These are phyloP conservation scores for Biancaea sappan DNA, from an alignment of 306 rosid species.

Conservation along the genomic window DNA sequence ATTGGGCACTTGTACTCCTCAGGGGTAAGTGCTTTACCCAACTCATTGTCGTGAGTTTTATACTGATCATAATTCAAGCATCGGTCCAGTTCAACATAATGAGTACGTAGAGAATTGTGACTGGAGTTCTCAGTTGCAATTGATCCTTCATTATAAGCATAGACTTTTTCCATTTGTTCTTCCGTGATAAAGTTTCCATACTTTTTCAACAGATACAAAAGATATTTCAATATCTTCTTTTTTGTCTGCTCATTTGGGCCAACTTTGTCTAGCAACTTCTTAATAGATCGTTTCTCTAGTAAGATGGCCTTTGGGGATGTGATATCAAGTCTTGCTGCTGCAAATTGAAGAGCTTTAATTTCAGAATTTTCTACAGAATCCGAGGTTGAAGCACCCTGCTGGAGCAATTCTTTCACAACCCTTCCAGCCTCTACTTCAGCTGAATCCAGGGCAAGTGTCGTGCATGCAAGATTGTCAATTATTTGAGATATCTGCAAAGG, in stretches of 20 bases:
- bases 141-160: constrained; percentile 36
- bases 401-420: constrained; percentile 56
- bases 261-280: constrained; percentile 51
- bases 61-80: constrained; percentile 22
- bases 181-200: constrained; percentile 41
- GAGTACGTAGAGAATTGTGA: constrained; percentile 33
- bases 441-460: constrained; percentile 57
- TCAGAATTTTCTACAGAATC: constrained; percentile 56
- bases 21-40: constrained; percentile 53
- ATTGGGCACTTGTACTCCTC: constrained; percentile 71
- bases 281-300: constrained; percentile 68
- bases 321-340: constrained; percentile 62
- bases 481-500: constrained; percentile 72
- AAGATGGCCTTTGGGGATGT: constrained; percentile 56
- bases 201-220: constrained; percentile 57
- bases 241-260: constrained; percentile 47
- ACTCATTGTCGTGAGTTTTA: constrained; percentile 37
- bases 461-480: constrained; percentile 57
- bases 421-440: constrained; percentile 76
- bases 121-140: constrained; percentile 37
- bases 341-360: constrained; percentile 61
- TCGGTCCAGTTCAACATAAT: constrained; percentile 34
- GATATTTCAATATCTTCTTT: constrained; percentile 59
- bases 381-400: constrained; percentile 45
- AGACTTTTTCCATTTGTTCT: constrained; percentile 46